phyloP scores from a whole-genome alignment of 1,139 yeast genomes.

The Wickerhamomyces sp. region DNA sequence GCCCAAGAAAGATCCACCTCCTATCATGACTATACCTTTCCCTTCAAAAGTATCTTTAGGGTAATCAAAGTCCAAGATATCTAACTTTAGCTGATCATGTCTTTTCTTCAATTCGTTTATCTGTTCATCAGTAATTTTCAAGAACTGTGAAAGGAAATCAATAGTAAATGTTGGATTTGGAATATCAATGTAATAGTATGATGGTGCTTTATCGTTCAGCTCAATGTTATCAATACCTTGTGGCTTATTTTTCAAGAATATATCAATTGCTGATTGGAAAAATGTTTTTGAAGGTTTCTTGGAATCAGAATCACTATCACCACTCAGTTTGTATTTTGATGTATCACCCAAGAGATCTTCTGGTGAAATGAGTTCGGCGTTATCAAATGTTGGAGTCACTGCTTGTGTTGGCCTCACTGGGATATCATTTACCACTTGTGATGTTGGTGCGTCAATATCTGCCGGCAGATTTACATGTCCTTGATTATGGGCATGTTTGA shows the following conservation, averaged over 20 bases:
- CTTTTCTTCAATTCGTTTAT: slow-evolving; percentile 18
- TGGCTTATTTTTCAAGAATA: slow-evolving; percentile 20
- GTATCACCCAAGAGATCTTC: too few species aligned
- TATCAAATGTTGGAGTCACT: too few species aligned
- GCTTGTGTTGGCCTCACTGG: too few species aligned
- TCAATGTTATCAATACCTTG: slow-evolving; percentile 14
- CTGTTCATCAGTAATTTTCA: slow-evolving; percentile 21
- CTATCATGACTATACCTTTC: slow-evolving; percentile 58
- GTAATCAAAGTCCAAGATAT: slow-evolving; percentile 13
- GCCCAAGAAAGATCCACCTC: slow-evolving; percentile 58
- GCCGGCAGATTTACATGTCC: background rate
- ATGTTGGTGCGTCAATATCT: too few species aligned
- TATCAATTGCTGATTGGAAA: slow-evolving; percentile 17
- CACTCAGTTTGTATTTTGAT: background rate
- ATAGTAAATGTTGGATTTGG: slow-evolving; percentile 24
- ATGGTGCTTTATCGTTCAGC: slow-evolving; percentile 21
- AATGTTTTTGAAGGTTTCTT: slow-evolving; percentile 3
- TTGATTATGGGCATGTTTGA: background rate
- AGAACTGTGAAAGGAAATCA: slow-evolving; percentile 18
- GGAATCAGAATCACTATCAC: background rate
- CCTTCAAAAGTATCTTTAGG: slow-evolving; percentile 42
- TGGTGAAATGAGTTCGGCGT: too few species aligned
- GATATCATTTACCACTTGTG: too few species aligned
- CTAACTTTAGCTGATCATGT: slow-evolving; percentile 17
- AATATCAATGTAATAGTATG: slow-evolving; percentile 21